Percentiles rank a stretch among this genome's conserved stretches.
Evolutionary conservation across 2,329 filamentous ascomycete species (phyloP).

Genomic region (Clonostachys rosea): DNA sequence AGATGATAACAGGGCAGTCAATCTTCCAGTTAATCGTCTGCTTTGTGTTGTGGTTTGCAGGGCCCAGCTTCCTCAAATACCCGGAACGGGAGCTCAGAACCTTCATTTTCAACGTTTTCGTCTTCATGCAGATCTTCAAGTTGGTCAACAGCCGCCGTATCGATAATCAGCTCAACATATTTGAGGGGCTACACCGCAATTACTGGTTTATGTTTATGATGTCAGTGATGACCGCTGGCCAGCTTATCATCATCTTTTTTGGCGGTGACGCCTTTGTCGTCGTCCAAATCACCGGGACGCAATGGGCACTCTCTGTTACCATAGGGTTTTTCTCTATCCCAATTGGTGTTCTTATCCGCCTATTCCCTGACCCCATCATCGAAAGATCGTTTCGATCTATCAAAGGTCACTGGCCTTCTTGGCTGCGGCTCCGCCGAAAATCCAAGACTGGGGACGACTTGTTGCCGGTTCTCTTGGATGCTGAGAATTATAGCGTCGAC

Average conservation of each 20-base stretch:
- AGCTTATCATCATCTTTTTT: slow-evolving; percentile 68
- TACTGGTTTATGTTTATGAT: slow-evolving; percentile 72
- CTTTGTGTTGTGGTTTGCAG: slow-evolving; percentile 58
- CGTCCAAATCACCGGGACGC: slow-evolving; percentile 51
- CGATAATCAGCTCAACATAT: slow-evolving; percentile 65
- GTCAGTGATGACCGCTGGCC: slow-evolving; percentile 61
- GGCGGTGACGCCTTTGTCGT: slow-evolving; percentile 66
- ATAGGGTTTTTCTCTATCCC: slow-evolving; percentile 65
- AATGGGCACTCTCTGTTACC: slow-evolving; percentile 68
- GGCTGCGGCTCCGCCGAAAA: no score
- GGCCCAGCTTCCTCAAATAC: slow-evolving; percentile 41
- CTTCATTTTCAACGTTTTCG: slow-evolving; percentile 74
- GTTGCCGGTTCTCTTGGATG: no score
- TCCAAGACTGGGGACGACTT: no score
- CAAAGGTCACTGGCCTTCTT: no score
- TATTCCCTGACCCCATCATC: slow-evolving; percentile 24
- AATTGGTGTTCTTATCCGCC: slow-evolving; percentile 40
- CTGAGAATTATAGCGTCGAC: no score
- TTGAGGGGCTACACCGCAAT: slow-evolving; percentile 71
- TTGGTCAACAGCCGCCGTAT: slow-evolving; percentile 60
- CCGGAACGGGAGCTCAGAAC: slow-evolving; percentile 43
- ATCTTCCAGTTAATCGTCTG: slow-evolving; percentile 64
- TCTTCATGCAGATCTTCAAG: slow-evolving; percentile 83
- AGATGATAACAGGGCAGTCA: slow-evolving; percentile 74
- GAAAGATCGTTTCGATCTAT: no score